Base-by-base conservation (phyloP, 1,284 basidiomycete genomes). In the Melampsora abietis-canadensis region DNA sequence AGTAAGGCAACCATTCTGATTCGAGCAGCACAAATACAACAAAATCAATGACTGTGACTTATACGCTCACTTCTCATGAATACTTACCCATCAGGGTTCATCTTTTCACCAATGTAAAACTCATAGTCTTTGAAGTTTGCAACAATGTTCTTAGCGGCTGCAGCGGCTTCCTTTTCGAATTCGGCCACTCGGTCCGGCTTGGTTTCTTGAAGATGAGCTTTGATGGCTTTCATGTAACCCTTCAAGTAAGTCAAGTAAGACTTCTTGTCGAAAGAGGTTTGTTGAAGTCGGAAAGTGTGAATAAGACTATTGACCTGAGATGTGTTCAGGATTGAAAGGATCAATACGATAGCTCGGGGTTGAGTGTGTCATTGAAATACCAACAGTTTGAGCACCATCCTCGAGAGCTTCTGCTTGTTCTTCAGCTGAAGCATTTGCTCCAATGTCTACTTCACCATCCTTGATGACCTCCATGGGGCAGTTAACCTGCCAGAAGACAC, bases 231-330 rank as follows among this genome's bases (percentile, higher is more conserved):
- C 91, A 92, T 92, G 85, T 92, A 92, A 68, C 81, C 85, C 87
- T 97, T 98, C 81, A 98, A 88, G 84, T 95, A 90, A 59, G 86
- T 83, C 63, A 94, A 84, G 85, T 87, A 99, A 51, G 84, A 83
- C 85, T 97, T 97, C 85, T 98, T 98, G 85, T 98, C 94, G 83
- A 96, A 98, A 8, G 81, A 51, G 37, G 92, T 95, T 48, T 83
- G 64, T 81, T 92, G 88, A 77, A 99, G 90, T 81, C 94, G 90
- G 89, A 95, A 94, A 66, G 93, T 92, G 86, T 94, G 85, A 77
- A 90, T 89, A 79, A 98, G 86, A 84, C 98, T 93, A 89, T 94
- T 98, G 82, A 96, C 90, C 78, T 85, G 37, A 24, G 17, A 62
- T 15, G 19, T 37, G 30, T 6, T 2, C 15, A 62, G 14, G 30